Conservation (phyloP, 1,139 yeast genomes). For the Scheffersomyces insectosa region DNA sequence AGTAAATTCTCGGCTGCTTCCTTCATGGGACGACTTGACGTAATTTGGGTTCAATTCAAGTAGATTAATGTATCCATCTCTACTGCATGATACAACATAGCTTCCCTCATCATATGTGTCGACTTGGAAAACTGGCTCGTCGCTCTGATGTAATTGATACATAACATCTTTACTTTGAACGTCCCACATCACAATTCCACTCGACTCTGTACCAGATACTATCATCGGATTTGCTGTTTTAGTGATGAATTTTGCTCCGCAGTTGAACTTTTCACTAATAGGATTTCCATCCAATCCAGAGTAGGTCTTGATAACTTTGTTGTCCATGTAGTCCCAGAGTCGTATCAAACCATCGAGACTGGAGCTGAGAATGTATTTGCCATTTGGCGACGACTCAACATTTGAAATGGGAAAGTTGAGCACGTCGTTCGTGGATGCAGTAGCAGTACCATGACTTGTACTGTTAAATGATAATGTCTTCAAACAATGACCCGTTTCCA, state of each 20-base stretch:
- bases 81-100: conserved; percentile 39
- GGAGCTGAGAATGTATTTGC: conserved; percentile 74
- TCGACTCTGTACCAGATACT: conserved; percentile 67
- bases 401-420: conserved; percentile 67
- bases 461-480: conserved; percentile 79
- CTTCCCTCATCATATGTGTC: conserved; percentile 40
- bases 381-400: conserved; percentile 79
- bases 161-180: conserved; percentile 63
- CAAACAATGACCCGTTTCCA: conserved; percentile 86
- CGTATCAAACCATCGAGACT: conserved; percentile 79
- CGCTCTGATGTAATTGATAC: conserved; percentile 28
- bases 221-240: conserved; percentile 39
- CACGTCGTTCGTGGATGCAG: conserved; percentile 55
- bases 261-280: conserved; percentile 45
- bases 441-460: conserved; percentile 56
- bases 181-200: conserved; percentile 71
- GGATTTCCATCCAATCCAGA: conserved; percentile 34
- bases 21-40: background rate
- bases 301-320: conserved; percentile 76
- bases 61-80: conserved; percentile 26
- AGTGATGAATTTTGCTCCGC: conserved; percentile 52
- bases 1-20: conserved; percentile 2
- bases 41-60: conserved; percentile 20
- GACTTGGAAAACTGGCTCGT: conserved; percentile 49
- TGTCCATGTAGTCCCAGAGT: conserved; percentile 81